Conservation (phyloP, 2,329 filamentous ascomycete genomes). For the Leptodontidium sp. region DNA sequence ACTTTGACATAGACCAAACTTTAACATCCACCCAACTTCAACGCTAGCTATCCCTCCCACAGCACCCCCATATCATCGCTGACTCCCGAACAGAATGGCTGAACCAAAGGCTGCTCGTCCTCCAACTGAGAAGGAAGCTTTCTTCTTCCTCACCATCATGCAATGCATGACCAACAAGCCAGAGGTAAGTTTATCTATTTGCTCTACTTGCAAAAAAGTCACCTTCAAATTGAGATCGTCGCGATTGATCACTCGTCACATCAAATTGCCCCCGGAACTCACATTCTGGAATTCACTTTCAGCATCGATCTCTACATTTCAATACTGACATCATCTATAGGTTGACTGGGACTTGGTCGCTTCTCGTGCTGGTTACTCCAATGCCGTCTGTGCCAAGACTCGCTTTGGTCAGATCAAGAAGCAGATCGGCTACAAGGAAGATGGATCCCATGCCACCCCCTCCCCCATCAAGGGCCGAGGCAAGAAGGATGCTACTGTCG, state of each 20-base stretch:
- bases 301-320: not conserved
- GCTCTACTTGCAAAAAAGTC: no score
- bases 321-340: slow-evolving; percentile 22
- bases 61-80: not conserved
- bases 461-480: slow-evolving; percentile 8
- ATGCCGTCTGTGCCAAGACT: slow-evolving; percentile 54
- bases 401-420: slow-evolving; percentile 60
- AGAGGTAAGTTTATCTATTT: slow-evolving; percentile 31
- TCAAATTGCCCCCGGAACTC: not conserved
- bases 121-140: slow-evolving; percentile 33
- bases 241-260: not conserved
- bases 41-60: not conserved
- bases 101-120: slow-evolving; percentile 10
- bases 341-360: slow-evolving; percentile 58
- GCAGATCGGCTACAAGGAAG: slow-evolving; percentile 49
- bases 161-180: slow-evolving; percentile 32
- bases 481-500: slow-evolving; percentile 20
- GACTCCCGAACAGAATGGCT: slow-evolving; percentile 13
- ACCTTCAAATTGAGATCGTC: not conserved
- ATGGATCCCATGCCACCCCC: not conserved
- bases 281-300: not conserved
- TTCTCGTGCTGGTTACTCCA: slow-evolving; percentile 53
- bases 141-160: slow-evolving; percentile 36
- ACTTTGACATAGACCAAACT: not conserved
- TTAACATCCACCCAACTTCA: not conserved